Conservation (phyloP, 257 asterid genomes). For the Gynochthodes officinalis region DNA sequence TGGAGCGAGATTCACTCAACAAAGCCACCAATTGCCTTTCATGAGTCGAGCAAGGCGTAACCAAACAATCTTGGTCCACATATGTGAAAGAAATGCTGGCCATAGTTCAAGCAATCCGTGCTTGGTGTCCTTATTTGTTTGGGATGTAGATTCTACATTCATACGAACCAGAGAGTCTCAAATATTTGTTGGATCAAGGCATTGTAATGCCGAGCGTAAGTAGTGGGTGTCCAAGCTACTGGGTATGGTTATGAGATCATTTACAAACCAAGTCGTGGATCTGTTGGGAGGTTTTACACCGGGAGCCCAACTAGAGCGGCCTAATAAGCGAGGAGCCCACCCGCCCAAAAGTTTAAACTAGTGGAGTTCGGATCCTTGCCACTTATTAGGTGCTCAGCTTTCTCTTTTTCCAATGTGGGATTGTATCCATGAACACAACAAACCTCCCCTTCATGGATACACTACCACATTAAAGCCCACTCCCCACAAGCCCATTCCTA, state of each 20-base stretch:
- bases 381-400: too few relatives aligned
- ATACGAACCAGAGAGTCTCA: not conserved
- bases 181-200: not conserved
- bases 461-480: too few relatives aligned
- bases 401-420: too few relatives aligned
- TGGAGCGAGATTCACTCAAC: not conserved
- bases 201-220: slow-evolving; percentile 4
- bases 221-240: not conserved
- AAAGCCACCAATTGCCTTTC: not conserved
- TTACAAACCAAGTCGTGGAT: not conserved
- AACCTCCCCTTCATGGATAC: too few relatives aligned
- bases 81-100: not conserved
- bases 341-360: too few relatives aligned
- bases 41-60: not conserved
- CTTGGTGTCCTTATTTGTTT: not conserved
- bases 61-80: not conserved
- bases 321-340: too few relatives aligned
- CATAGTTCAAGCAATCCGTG: not conserved
- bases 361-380: too few relatives aligned
- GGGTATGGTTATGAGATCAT: slow-evolving; percentile 9
- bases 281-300: too few relatives aligned
- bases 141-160: not conserved
- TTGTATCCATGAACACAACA: too few relatives aligned
- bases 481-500: too few relatives aligned
- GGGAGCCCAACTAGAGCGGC: too few relatives aligned